Conservation (phyloP, 2,329 filamentous ascomycete species). For the Cylindrodendrum hubeiense region DNA sequence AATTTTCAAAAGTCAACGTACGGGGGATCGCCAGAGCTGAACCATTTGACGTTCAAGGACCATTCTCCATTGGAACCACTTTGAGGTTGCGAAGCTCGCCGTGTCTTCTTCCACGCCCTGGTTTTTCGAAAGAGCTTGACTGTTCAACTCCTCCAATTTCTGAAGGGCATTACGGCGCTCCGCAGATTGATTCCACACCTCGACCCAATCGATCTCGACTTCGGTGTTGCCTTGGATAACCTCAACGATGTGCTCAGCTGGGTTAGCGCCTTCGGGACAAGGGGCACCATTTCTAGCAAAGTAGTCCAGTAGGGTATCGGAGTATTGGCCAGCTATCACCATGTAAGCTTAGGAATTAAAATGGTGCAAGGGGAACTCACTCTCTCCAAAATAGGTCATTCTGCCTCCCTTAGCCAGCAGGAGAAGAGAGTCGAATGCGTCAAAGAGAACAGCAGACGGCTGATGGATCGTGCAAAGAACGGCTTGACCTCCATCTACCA, state of each 20-base stretch:
- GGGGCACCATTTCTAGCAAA: constrained; percentile 64
- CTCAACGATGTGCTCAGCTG: constrained; percentile 60
- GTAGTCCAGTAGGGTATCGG: constrained; percentile 48
- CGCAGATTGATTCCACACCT: constrained; percentile 74
- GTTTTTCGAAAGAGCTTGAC: constrained; percentile 54
- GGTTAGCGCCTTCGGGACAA: constrained; percentile 55
- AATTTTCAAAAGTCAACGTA: background rate
- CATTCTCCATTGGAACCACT: constrained; percentile 53
- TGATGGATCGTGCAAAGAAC: constrained; percentile 76
- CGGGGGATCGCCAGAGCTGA: constrained; percentile 41
- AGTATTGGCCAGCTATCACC: constrained; percentile 30
- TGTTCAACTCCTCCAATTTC: constrained; percentile 66
- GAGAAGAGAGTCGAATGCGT: constrained; percentile 36
- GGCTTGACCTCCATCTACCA: constrained; percentile 72
- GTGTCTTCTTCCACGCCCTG: constrained; percentile 48
- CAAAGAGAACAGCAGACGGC: constrained; percentile 55
- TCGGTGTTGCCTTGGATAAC: constrained; percentile 61
- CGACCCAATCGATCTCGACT: constrained; percentile 49
- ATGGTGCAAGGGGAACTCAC: background rate
- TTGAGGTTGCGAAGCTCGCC: constrained; percentile 52
- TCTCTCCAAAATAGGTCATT: constrained; percentile 37
- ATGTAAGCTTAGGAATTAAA: background rate
- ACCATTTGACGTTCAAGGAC: constrained; percentile 46
- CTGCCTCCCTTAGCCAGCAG: constrained; percentile 37
- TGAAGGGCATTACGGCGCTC: constrained; percentile 63